Percentiles rank a stretch among this genome's conserved stretches.
phyloP scores from a whole-genome alignment of 2,329 filamentous ascomycete genomes.

The Dactylella cylindrospora region DNA sequence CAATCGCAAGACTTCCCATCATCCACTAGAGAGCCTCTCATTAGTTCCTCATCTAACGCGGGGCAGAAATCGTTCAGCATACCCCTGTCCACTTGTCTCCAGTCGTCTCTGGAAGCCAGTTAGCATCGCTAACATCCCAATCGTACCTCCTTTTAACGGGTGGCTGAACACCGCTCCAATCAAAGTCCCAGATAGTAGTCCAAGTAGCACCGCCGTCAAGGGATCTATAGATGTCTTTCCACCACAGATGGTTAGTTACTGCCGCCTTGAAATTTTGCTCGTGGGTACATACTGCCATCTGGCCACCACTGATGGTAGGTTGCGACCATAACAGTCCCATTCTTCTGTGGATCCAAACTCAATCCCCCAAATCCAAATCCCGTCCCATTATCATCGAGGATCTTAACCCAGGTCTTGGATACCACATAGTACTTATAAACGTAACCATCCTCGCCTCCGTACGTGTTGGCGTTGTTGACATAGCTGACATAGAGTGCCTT shows the following conservation, averaged over 20 bases:
- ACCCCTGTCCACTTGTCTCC: constrained; percentile 34
- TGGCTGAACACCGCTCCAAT: constrained; percentile 52
- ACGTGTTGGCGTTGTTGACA: constrained; percentile 60
- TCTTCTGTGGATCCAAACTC: constrained; percentile 58
- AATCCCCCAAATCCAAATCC: constrained; percentile 62
- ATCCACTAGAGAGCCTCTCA: constrained; percentile 61
- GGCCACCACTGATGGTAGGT: constrained; percentile 63
- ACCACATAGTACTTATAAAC: constrained; percentile 61
- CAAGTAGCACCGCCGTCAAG: constrained; percentile 61
- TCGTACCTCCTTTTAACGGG: constrained; percentile 56
- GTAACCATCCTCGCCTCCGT: constrained; percentile 59
- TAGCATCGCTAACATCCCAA: constrained; percentile 54
- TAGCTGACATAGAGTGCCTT: constrained; percentile 62
- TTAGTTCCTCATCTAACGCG: background rate
- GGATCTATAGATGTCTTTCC: constrained; percentile 57
- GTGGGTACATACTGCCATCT: constrained; percentile 53
- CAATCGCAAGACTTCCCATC: constrained; percentile 63
- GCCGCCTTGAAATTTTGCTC: background rate
- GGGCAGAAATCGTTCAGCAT: constrained; percentile 56
- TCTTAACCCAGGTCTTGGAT: constrained; percentile 59
- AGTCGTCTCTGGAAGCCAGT: constrained; percentile 33
- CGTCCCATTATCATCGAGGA: constrained; percentile 57
- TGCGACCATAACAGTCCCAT: constrained; percentile 62
- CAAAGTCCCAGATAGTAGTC: constrained; percentile 60
- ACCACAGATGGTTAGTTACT: background rate